Base-by-base conservation (phyloP, 345 rosid species). In the Noccaea caerulescens region DNA sequence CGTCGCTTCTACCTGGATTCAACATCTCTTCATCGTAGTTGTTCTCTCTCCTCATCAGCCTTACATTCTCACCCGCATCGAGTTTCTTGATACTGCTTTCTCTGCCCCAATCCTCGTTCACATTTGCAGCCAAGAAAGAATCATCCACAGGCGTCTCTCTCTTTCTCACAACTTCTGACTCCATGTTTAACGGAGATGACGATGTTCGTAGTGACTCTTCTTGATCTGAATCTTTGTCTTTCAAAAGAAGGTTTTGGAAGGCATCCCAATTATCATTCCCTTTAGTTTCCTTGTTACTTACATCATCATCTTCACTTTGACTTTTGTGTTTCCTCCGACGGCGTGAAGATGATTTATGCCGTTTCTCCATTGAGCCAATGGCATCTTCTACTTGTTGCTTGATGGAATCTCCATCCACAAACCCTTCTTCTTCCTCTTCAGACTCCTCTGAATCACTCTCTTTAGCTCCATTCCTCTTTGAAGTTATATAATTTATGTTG, bases 401-500 rank as follows among this genome's bases (percentile, higher is more conserved):
- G 65, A 93, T 82, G 58, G 86, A 80, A 59, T 88, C 80, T 60
- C 87, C 94, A 69, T 84, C 84, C 63, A 85, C 79, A 74, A 79
- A 82, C 34, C 80, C 93, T 51, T 80, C 91, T 49, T 80, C 91
- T 49, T 84, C 93, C 20, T 85, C 89, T 14, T 84, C 85, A 53
- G 81, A 83, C 42, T 78, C 88, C 55, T 87, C 90, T 0, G 90
- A 85, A 50, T 66, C 54, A 32, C 84, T 81, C 23, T 62, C 85
- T 46, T 64, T 86, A 12, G 81, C 85, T 71, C 88, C 94, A 67
- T 89, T 86, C 68, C 86, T 85, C 77, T 81, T 84, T 2, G 97
- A 91, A 64, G 99, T 84, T 46, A 94, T 89, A 80, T 94, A 94
- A 77, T 94, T 94, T 61, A 94, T 94, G 72, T 94, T 94, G 69